Evolutionary conservation across 1,284 basidiomycete genomes (phyloP).

Genomic region (Pseudozyma sp.): DNA sequence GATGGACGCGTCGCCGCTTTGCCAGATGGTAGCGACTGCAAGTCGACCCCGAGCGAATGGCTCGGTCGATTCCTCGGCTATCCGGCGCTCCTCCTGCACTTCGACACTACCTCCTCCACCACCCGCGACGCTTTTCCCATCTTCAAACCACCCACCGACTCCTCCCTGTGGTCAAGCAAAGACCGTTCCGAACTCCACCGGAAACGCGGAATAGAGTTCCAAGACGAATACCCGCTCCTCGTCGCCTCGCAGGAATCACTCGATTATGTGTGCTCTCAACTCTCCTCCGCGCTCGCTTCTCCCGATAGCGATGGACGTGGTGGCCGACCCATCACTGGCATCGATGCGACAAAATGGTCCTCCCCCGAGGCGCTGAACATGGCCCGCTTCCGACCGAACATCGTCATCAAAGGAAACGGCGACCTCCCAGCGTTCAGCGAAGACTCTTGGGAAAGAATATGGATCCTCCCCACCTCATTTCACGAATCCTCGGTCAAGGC

Average conservation of each 20-base stretch:
- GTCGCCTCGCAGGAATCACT: slow-evolving; percentile 50
- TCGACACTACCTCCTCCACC: slow-evolving; percentile 37
- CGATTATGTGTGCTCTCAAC: slow-evolving; percentile 28
- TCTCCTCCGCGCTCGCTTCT: slow-evolving; percentile 16
- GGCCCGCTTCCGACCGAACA: slow-evolving; percentile 53
- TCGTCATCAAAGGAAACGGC: slow-evolving; percentile 21
- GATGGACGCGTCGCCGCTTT: slow-evolving; percentile 42
- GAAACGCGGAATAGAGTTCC: slow-evolving; percentile 52
- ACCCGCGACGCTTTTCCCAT: slow-evolving; percentile 49
- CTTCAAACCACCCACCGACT: slow-evolving; percentile 50
- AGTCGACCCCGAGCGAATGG: slow-evolving; percentile 46
- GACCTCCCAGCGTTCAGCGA: slow-evolving; percentile 35
- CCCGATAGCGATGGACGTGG: slow-evolving; percentile 13
- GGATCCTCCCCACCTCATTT: slow-evolving; percentile 21
- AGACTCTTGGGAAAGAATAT: slow-evolving; percentile 54
- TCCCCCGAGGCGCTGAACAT: slow-evolving; percentile 24
- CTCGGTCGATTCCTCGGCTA: slow-evolving; percentile 57
- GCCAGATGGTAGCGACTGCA: not conserved
- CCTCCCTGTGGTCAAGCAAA: not conserved
- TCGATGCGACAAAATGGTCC: slow-evolving; percentile 21
- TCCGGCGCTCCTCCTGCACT: slow-evolving; percentile 49
- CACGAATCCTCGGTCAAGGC: slow-evolving; percentile 2
- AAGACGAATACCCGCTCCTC: slow-evolving; percentile 60
- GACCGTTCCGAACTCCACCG: slow-evolving; percentile 30
- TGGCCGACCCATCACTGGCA: slow-evolving; percentile 17